Conservation (phyloP, 257 asterid species). For the Anisodus acutangulus region DNA sequence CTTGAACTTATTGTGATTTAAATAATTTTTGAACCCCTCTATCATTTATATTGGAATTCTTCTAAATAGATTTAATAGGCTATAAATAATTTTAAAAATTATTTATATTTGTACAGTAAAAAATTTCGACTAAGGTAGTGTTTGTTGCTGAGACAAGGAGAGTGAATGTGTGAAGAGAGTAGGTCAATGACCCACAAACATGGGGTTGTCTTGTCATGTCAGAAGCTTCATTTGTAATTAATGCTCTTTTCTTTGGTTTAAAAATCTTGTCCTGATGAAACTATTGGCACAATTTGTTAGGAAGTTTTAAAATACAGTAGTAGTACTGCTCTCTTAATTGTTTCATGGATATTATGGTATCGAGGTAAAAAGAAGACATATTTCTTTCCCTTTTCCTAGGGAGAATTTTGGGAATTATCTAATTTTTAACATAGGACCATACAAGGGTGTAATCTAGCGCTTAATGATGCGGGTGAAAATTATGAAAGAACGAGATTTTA, state of each 20-base stretch:
- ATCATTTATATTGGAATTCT: too few species aligned
- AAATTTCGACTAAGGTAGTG: not conserved
- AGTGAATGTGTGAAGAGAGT: not conserved
- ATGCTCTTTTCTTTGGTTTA: not conserved
- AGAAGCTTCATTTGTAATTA: constrained; percentile 1
- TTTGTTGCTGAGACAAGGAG: not conserved
- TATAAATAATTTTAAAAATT: not conserved
- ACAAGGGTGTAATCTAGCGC: too few species aligned
- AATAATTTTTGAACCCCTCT: not conserved
- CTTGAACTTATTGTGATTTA: not conserved
- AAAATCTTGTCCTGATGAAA: constrained; percentile 18
- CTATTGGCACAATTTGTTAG: constrained; percentile 3
- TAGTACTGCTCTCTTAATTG: constrained; percentile 34
- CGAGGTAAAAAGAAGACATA: too few species aligned
- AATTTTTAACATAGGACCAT: too few species aligned
- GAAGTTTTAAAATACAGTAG: constrained; percentile 47
- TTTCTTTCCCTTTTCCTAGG: too few species aligned
- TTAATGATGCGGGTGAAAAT: too few species aligned
- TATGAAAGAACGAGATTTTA: too few species aligned
- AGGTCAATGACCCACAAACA: constrained; percentile 34
- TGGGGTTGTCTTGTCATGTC: constrained; percentile 44
- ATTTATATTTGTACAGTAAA: not conserved
- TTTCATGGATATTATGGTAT: not conserved
- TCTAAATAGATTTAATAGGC: too few species aligned
- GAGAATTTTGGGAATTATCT: too few species aligned